These are phyloP conservation scores for Saraca asoca DNA, from an alignment of 331 rosid species.

Conservation along the genomic window DNA sequence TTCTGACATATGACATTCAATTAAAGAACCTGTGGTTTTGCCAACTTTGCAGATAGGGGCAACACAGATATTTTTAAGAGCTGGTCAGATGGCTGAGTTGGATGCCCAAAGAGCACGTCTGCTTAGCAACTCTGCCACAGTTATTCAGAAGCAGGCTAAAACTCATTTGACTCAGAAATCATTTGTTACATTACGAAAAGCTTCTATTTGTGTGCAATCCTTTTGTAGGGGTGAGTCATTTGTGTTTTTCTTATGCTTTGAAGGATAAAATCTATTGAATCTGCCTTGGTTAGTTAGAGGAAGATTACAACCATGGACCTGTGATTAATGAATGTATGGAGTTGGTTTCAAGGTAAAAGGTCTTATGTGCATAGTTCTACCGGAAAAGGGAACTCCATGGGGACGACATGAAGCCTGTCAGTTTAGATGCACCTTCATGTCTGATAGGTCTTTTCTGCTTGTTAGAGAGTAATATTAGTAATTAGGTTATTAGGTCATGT, in stretches of 20 bases:
- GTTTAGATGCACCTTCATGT: slow-evolving; percentile 13
- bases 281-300: slow-evolving; percentile 12
- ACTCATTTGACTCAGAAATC: slow-evolving; percentile 41
- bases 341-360: neutral
- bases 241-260: slow-evolving; percentile 29
- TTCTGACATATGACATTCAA: slow-evolving; percentile 16
- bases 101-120: slow-evolving; percentile 62
- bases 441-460: slow-evolving; percentile 4
- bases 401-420: slow-evolving; percentile 4
- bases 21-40: slow-evolving; percentile 31
- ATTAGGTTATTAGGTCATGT: too few relatives aligned
- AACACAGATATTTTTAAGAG: slow-evolving; percentile 76
- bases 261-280: slow-evolving; percentile 13
- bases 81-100: slow-evolving; percentile 87
- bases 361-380: neutral
- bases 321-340: too few relatives aligned
- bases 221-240: slow-evolving; percentile 73
- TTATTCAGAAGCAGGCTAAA: slow-evolving; percentile 60
- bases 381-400: slow-evolving; percentile 1
- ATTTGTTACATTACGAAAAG: slow-evolving; percentile 45
- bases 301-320: neutral
- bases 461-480: too few relatives aligned
- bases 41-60: slow-evolving; percentile 72
- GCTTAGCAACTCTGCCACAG: slow-evolving; percentile 50
- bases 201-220: slow-evolving; percentile 60